Conservation (phyloP, 768 basidiomycete species). For the Pleurotus sapidus region DNA sequence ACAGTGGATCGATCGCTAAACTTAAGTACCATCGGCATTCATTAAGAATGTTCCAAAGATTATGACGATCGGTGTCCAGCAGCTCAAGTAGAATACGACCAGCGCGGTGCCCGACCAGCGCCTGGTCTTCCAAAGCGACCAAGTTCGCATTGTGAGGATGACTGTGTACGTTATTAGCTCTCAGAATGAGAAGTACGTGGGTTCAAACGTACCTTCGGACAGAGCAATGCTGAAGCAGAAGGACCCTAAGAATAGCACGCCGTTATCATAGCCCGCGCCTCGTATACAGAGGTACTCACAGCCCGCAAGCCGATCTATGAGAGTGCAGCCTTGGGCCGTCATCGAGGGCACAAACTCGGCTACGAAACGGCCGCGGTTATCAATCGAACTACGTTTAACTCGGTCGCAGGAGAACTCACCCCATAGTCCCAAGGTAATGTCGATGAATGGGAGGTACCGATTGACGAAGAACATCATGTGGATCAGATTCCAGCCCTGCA, state of each 20-base stretch:
- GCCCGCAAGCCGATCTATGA: too few species aligned
- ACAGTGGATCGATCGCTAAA: neutral
- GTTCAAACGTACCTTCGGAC: neutral
- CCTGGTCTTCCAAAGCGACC: neutral
- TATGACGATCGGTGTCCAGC: neutral
- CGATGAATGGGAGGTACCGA: neutral
- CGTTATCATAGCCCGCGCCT: too few species aligned
- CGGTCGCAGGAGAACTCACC: neutral
- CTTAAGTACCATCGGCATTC: neutral
- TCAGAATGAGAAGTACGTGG: neutral
- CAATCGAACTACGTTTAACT: too few species aligned
- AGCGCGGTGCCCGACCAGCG: neutral
- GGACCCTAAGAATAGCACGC: neutral
- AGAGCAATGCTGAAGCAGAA: neutral
- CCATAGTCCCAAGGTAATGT: neutral
- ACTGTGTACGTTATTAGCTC: neutral
- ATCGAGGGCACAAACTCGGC: too few species aligned
- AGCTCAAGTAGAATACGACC: neutral
- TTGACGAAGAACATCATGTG: neutral
- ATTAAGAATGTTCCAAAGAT: neutral
- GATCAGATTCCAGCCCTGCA: neutral
- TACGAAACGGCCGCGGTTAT: too few species aligned
- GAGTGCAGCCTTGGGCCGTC: too few species aligned
- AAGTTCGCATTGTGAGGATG: neutral
- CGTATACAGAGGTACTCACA: too few species aligned